Evolutionary conservation across 2,329 filamentous ascomycete genomes (phyloP).

Genomic region (Tolypocladium pustulatum): DNA sequence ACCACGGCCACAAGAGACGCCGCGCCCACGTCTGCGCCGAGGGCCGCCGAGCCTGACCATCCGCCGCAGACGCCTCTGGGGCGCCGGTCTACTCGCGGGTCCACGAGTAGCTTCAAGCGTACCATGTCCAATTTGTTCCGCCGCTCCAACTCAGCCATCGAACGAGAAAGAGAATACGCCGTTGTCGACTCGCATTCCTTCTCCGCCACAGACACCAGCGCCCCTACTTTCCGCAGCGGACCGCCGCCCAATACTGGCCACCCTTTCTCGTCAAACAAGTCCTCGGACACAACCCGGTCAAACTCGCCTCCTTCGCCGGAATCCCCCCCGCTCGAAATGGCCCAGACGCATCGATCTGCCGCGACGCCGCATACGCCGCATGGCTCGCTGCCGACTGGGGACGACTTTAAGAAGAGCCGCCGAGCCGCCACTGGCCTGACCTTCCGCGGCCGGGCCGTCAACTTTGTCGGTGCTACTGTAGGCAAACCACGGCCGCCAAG

Average conservation of each 20-base stretch:
- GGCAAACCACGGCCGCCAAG: slow-evolving; percentile 13
- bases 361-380: slow-evolving; percentile 9
- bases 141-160: slow-evolving; percentile 25
- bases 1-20: neutral
- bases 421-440: slow-evolving; percentile 40
- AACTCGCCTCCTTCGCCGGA: slow-evolving; percentile 41
- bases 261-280: slow-evolving; percentile 35
- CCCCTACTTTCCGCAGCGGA: slow-evolving; percentile 15
- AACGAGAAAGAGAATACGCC: slow-evolving; percentile 14
- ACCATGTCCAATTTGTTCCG: slow-evolving; percentile 41
- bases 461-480: slow-evolving; percentile 28
- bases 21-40: slow-evolving; percentile 8
- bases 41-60: slow-evolving; percentile 12
- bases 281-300: slow-evolving; percentile 34
- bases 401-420: slow-evolving; percentile 39
- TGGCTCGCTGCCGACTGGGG: slow-evolving; percentile 27
- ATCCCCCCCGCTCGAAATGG: slow-evolving; percentile 32
- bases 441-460: slow-evolving; percentile 35
- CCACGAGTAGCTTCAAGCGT: slow-evolving; percentile 34
- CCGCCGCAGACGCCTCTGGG: slow-evolving; percentile 19
- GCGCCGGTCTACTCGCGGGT: slow-evolving; percentile 30
- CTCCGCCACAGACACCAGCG: slow-evolving; percentile 10
- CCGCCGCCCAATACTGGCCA: slow-evolving; percentile 19
- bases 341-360: slow-evolving; percentile 14
- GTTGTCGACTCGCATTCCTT: slow-evolving; percentile 6